Evolutionary conservation across 495 filamentous ascomycete species (phyloP).

Genomic region (Penicillium paradoxum): DNA sequence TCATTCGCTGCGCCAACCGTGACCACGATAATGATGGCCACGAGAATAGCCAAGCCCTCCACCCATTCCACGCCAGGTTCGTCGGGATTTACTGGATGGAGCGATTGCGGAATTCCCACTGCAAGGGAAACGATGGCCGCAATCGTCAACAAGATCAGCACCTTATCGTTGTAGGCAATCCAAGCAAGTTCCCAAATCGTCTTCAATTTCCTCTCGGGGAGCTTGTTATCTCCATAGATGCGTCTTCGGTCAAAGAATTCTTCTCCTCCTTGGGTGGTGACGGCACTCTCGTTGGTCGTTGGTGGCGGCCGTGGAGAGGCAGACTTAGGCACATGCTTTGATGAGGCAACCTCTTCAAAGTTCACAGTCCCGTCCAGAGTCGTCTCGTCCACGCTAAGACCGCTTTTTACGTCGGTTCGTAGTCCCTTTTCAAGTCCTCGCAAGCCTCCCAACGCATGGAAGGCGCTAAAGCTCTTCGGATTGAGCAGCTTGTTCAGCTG

Average conservation of each 20-base stretch:
- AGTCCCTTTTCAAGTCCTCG: slow-evolving; percentile 72
- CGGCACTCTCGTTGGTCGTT: slow-evolving; percentile 20
- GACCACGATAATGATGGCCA: slow-evolving; percentile 71
- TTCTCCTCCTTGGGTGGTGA: slow-evolving; percentile 27
- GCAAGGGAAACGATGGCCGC: slow-evolving; percentile 81
- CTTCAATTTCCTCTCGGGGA: slow-evolving; percentile 70
- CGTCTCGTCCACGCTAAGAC: slow-evolving; percentile 72
- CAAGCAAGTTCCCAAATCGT: slow-evolving; percentile 68
- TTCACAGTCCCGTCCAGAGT: slow-evolving; percentile 56
- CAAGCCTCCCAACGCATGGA: slow-evolving; percentile 74
- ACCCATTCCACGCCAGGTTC: slow-evolving; percentile 70
- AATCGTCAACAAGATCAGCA: slow-evolving; percentile 70
- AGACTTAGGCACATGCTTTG: slow-evolving; percentile 28
- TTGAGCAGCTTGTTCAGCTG: slow-evolving; percentile 75
- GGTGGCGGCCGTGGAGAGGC: slow-evolving; percentile 27
- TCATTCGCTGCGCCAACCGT: slow-evolving; percentile 71
- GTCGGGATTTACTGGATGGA: slow-evolving; percentile 36
- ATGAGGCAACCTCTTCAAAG: slow-evolving; percentile 57
- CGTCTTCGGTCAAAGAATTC: slow-evolving; percentile 59
- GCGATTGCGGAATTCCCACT: slow-evolving; percentile 67
- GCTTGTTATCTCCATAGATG: slow-evolving; percentile 62
- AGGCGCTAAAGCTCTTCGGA: slow-evolving; percentile 74
- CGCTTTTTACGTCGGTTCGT: slow-evolving; percentile 59
- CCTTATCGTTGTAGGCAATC: slow-evolving; percentile 81
- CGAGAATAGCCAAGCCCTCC: slow-evolving; percentile 74